These are phyloP conservation scores for Dichomitus squalens DNA, from an alignment of 1,284 basidiomycete genomes.

Conservation along the genomic window DNA sequence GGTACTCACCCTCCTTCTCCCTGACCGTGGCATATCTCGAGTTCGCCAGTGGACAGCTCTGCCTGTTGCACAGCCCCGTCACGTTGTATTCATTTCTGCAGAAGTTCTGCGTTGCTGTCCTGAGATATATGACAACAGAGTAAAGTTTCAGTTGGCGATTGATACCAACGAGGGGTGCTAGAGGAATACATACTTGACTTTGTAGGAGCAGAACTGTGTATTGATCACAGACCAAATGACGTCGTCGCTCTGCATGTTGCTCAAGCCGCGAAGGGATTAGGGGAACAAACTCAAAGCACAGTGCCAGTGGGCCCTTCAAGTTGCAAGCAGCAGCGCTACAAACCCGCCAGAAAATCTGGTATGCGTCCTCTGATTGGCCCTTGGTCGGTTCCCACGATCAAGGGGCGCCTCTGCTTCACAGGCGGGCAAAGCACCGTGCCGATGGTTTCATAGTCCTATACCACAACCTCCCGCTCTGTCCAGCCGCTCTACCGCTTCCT, in stretches of 20 bases:
- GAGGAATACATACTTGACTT: slow-evolving; percentile 84
- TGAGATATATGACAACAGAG: slow-evolving; percentile 34
- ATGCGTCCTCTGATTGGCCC: slow-evolving; percentile 20
- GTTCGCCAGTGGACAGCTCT: slow-evolving; percentile 97
- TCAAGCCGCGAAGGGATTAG: background rate
- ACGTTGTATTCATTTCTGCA: slow-evolving; percentile 99
- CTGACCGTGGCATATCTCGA: slow-evolving; percentile 96
- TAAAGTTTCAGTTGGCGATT: background rate
- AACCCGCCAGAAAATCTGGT: slow-evolving; percentile 22
- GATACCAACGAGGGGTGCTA: background rate
- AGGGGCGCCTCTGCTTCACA: background rate
- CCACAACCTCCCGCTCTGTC: background rate
- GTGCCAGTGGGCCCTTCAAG: too few species aligned
- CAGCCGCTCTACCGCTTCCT: background rate
- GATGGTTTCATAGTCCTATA: background rate
- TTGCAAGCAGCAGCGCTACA: background rate
- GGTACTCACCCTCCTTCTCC: slow-evolving; percentile 83
- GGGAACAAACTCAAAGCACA: background rate
- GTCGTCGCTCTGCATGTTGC: slow-evolving; percentile 86
- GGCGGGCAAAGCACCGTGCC: background rate
- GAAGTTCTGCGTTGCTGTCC: slow-evolving; percentile 94
- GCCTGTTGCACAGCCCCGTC: slow-evolving; percentile 95
- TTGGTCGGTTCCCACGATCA: slow-evolving; percentile 4
- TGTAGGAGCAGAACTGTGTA: slow-evolving; percentile 93
- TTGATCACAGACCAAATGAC: slow-evolving; percentile 96